phyloP scores from a whole-genome alignment of 2,329 filamentous ascomycete genomes.

The Akanthomyces muscarius region DNA sequence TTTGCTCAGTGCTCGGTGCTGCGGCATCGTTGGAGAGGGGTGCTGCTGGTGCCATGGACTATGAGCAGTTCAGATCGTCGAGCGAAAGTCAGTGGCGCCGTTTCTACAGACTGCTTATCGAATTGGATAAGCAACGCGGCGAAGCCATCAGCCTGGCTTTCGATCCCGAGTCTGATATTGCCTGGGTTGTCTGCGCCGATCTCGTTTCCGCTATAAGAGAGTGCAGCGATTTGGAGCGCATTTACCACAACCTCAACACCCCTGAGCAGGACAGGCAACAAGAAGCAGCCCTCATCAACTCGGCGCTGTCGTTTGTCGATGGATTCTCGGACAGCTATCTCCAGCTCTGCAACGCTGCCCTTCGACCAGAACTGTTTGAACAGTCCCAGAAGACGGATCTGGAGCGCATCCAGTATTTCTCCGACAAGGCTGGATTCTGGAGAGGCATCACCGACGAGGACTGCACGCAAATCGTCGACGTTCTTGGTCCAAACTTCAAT shows the following conservation, averaged over 20 bases:
- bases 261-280: slow-evolving; percentile 51
- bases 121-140: slow-evolving; percentile 79
- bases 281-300: slow-evolving; percentile 60
- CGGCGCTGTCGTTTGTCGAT: slow-evolving; percentile 66
- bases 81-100: slow-evolving; percentile 83
- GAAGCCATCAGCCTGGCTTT: slow-evolving; percentile 76
- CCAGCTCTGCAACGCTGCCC: slow-evolving; percentile 61
- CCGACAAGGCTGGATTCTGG: slow-evolving; percentile 73
- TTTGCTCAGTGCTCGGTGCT: slow-evolving; percentile 67
- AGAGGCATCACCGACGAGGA: slow-evolving; percentile 80
- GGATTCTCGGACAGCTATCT: slow-evolving; percentile 66
- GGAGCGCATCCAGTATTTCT: slow-evolving; percentile 73
- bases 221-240: slow-evolving; percentile 72
- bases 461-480: slow-evolving; percentile 63
- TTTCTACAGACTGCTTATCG: slow-evolving; percentile 80
- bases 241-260: slow-evolving; percentile 62
- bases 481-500: slow-evolving; percentile 63
- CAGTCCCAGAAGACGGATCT: slow-evolving; percentile 65
- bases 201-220: slow-evolving; percentile 73
- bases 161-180: slow-evolving; percentile 65
- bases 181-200: slow-evolving; percentile 84
- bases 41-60: slow-evolving; percentile 64
- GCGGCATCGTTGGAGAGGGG: slow-evolving; percentile 62
- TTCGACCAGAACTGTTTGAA: slow-evolving; percentile 70
- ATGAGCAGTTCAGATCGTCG: slow-evolving; percentile 67